These are phyloP conservation scores for Primulina huaijiensis DNA, from an alignment of 257 asterid species.

Conservation along the genomic window DNA sequence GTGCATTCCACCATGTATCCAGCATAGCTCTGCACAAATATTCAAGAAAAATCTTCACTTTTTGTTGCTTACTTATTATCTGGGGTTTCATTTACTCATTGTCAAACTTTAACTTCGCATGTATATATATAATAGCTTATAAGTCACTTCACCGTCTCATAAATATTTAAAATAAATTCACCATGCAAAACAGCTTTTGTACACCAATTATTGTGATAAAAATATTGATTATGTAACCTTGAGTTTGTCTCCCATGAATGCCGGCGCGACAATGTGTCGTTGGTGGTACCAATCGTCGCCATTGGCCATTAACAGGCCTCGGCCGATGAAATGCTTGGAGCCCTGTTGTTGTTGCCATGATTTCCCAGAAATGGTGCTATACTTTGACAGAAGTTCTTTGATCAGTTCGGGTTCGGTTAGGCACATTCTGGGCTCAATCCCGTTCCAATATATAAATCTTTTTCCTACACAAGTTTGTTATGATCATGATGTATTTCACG, in stretches of 20 bases:
- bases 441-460: neutral
- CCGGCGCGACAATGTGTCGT: neutral
- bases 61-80: too few species aligned
- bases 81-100: too few species aligned
- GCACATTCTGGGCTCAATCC: neutral
- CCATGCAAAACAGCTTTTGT: too few species aligned
- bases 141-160: too few species aligned
- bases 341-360: neutral
- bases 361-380: neutral
- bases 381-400: neutral
- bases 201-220: too few species aligned
- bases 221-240: neutral
- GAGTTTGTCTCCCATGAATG: neutral
- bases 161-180: too few species aligned
- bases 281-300: neutral
- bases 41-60: too few species aligned
- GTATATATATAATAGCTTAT: too few species aligned
- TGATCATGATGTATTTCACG: too few species aligned
- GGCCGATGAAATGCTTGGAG: conserved; percentile 65
- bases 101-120: too few species aligned
- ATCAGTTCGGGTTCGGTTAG: neutral
- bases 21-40: conserved; percentile 54
- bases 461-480: neutral
- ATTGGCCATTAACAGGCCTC: conserved; percentile 24
- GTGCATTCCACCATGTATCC: conserved; percentile 87